These are phyloP conservation scores for Phascolomyces articulosus DNA, from an alignment of 371 early-diverging fungal genomes.

Conservation along the genomic window DNA sequence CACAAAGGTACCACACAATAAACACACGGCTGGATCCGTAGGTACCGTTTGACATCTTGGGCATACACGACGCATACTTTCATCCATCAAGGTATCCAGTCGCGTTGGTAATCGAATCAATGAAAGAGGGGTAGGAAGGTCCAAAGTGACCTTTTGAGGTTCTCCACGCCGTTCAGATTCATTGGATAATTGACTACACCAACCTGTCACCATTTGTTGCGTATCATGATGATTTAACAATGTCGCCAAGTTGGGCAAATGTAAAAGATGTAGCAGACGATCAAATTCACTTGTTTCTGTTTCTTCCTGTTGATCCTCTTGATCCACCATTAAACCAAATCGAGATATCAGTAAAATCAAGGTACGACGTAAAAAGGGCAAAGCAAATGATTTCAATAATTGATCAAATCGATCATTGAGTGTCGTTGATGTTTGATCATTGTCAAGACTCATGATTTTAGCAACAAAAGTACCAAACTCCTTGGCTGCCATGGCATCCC, in stretches of 20 bases:
- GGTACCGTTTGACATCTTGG: constrained; percentile 84
- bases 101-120: constrained; percentile 80
- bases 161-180: constrained; percentile 30
- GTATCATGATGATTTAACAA: constrained; percentile 27
- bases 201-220: constrained; percentile 30
- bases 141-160: constrained; percentile 31
- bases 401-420: constrained; percentile 45
- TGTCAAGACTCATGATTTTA: constrained; percentile 17
- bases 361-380: constrained; percentile 77
- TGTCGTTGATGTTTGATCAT: background rate
- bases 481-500: constrained; percentile 24
- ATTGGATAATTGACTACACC: constrained; percentile 38
- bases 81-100: constrained; percentile 85
- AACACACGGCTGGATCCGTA: constrained; percentile 87
- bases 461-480: constrained; percentile 23
- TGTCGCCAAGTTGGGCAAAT: constrained; percentile 23
- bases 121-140: constrained; percentile 62
- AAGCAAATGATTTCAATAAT: constrained; percentile 60
- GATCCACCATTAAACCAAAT: constrained; percentile 72
- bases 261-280: constrained; percentile 27
- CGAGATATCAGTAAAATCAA: constrained; percentile 73
- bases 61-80: constrained; percentile 77
- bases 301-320: background rate
- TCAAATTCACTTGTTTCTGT: constrained; percentile 31
- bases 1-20: constrained; percentile 91